Base-by-base conservation (phyloP, 2,329 filamentous ascomycete species). In the Beauveria sp. region DNA sequence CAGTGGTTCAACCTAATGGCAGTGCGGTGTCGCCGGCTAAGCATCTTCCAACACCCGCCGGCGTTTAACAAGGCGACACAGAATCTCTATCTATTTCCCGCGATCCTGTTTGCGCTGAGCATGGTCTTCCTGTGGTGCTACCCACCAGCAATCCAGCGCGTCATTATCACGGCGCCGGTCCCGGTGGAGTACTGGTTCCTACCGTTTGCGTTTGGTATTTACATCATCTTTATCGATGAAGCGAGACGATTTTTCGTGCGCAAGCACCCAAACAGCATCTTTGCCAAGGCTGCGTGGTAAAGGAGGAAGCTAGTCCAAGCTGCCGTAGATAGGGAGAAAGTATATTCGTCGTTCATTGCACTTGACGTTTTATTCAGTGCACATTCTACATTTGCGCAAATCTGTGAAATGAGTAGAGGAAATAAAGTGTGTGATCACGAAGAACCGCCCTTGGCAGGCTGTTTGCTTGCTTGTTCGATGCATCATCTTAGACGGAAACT, bases 1-100 rank as follows among this genome's bases (percentile, higher is more conserved):
- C 87, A 90, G 78, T 87, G 86, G 79, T 91, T 91, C 77, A 90
- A 88, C 69, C 77, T 92, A 4, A 81, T 92, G 68, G 84, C 85
- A 1, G 79, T 89, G 5, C 80, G 88, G 18, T 92, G 84, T 1
- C 78, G 86, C 1, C 79, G 83, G 1, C 77, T 88, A 24, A 83
- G 83, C 60, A 83, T 92, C 64, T 85, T 92, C 71, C 86, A 90
- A 69, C 88, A 92, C 66, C 84, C 86, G 3, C 88, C 89, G 0
- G 64, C 82, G 8, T 85, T 88, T 71, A 88, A 88, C 70, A 82
- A 79, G 66, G 70, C 74, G 12, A 89, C 86, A 0, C 80, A 84
- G 68, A 92, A 92, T 69, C 74, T 83, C 67, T 85, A 85, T 50
- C 77, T 92, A 0, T 86, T 91, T 69, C 87, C 87, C 0, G 85